phyloP scores from a whole-genome alignment of 2,329 filamentous ascomycete species.

The Verticillium longisporum region DNA sequence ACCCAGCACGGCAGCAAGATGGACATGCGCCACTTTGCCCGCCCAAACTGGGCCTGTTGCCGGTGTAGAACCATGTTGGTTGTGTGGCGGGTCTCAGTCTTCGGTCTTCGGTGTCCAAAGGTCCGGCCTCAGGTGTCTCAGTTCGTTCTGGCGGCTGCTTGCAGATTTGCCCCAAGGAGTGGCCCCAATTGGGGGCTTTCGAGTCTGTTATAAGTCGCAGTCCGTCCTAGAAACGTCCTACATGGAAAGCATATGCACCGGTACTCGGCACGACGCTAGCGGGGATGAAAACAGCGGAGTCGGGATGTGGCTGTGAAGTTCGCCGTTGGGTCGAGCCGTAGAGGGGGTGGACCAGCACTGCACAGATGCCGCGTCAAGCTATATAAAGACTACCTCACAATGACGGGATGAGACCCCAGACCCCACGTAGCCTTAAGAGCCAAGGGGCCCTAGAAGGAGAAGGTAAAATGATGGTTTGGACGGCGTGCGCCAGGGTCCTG shows the following conservation, averaged over 20 bases:
- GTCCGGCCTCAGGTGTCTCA: neutral
- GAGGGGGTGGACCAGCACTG: neutral
- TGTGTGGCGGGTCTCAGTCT: neutral
- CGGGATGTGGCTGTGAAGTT: neutral
- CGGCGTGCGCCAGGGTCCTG: neutral
- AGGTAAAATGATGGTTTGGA: neutral
- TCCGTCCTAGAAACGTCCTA: neutral
- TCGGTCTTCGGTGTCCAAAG: neutral
- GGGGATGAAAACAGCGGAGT: neutral
- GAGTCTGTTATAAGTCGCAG: neutral
- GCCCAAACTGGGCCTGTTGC: constrained; percentile 44
- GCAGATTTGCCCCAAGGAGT: neutral
- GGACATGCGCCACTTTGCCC: constrained; percentile 41
- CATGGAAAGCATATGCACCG: neutral
- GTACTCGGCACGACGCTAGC: neutral
- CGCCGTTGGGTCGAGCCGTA: neutral
- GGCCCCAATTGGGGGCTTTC: neutral
- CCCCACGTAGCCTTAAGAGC: neutral
- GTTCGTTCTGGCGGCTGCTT: neutral
- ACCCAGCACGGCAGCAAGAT: constrained; percentile 44
- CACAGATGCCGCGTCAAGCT: neutral
- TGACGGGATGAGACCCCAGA: neutral
- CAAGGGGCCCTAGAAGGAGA: neutral
- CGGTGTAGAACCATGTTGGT: constrained; percentile 33
- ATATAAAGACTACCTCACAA: neutral